Conservation (phyloP, 2,329 filamentous ascomycete species). For the Metarhizium humberi region DNA sequence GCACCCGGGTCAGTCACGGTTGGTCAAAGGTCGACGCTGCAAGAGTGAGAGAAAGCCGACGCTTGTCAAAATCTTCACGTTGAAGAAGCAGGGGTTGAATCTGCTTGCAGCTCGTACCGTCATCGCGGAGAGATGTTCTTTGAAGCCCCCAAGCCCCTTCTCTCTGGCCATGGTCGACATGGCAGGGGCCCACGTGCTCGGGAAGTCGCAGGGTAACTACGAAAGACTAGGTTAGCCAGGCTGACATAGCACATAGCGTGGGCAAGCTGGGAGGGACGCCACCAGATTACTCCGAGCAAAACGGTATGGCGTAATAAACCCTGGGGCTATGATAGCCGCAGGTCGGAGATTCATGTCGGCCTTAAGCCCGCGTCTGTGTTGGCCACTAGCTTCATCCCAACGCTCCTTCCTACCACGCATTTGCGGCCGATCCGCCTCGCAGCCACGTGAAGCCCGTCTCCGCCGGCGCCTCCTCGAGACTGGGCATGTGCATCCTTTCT, state of each 20-base stretch:
- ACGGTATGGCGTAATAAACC: background rate
- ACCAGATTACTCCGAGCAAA: background rate
- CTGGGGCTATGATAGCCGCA: background rate
- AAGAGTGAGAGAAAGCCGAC: background rate
- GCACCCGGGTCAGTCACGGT: background rate
- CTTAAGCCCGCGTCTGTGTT: background rate
- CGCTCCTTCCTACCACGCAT: background rate
- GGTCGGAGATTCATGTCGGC: background rate
- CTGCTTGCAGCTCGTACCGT: background rate
- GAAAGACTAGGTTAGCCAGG: too few relatives aligned
- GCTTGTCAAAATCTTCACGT: background rate
- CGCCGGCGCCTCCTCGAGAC: background rate
- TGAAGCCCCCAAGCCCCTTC: too few relatives aligned
- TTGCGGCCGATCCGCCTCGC: background rate
- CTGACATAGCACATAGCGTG: too few relatives aligned
- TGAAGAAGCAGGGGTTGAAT: background rate
- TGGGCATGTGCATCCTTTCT: background rate
- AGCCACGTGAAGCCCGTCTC: slow-evolving; percentile 7
- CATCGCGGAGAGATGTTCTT: background rate
- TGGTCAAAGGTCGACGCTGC: background rate
- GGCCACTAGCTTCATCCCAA: background rate
- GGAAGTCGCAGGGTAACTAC: too few relatives aligned
- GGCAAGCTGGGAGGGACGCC: too few relatives aligned
- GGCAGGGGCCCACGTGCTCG: too few relatives aligned
- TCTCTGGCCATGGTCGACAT: too few relatives aligned